phyloP scores from a whole-genome alignment of 176 grass and related monocot genomes.

The Sorghum bicolor region DNA sequence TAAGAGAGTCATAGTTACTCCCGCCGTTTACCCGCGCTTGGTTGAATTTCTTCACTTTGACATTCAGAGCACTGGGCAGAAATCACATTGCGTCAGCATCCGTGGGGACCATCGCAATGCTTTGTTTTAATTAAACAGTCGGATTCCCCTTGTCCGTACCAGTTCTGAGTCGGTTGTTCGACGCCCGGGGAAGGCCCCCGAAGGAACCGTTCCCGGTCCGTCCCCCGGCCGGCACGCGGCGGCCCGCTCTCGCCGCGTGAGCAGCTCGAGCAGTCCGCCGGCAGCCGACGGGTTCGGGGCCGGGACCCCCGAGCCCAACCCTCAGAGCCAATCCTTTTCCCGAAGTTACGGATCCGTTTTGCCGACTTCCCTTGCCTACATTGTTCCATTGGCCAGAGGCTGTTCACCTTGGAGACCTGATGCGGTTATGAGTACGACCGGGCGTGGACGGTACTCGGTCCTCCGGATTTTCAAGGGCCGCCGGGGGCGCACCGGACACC shows the following conservation, averaged over 20 bases:
- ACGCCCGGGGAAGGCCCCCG: neutral
- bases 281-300: too few species aligned
- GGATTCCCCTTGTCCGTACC: conserved; percentile 64
- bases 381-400: conserved; percentile 48
- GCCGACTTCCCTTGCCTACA: conserved; percentile 77
- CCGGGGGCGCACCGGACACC: conserved; percentile 24
- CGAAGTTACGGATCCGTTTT: conserved; percentile 69
- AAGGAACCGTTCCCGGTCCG: neutral
- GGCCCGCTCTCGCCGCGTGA: too few species aligned
- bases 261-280: too few species aligned
- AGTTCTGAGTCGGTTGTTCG: conserved; percentile 41
- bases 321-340: conserved; percentile 81
- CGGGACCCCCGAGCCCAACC: conserved; percentile 38
- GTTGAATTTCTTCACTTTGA: conserved; percentile 31
- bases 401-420: conserved; percentile 81
- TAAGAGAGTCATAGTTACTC: conserved; percentile 48
- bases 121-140: conserved; percentile 77
- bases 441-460: conserved; percentile 52
- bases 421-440: conserved; percentile 60
- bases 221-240: too few species aligned
- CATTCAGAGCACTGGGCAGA: conserved; percentile 73
- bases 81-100: conserved; percentile 75
- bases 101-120: conserved; percentile 61
- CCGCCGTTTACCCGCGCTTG: conserved; percentile 51
- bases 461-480: conserved; percentile 61